These are phyloP conservation scores for Rozella allomycis DNA, from an alignment of 371 early-diverging fungal genomes.

Conservation along the genomic window DNA sequence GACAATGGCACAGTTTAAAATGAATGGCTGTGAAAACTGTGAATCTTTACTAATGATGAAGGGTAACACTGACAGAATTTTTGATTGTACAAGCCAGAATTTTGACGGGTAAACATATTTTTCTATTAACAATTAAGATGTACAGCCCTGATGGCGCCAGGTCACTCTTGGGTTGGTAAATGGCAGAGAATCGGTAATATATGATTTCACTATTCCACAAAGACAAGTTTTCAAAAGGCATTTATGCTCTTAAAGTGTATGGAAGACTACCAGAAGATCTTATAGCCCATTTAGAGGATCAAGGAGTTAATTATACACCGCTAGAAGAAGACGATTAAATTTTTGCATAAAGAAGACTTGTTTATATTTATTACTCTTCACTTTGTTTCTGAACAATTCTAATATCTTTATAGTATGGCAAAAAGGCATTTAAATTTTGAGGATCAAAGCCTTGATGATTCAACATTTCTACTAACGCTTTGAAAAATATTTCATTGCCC, in stretches of 20 bases:
- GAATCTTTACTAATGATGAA: slow-evolving; percentile 55
- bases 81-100: slow-evolving; percentile 61
- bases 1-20: slow-evolving; percentile 50
- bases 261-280: slow-evolving; percentile 75
- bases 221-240: slow-evolving; percentile 56
- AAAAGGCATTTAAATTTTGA: too few relatives aligned
- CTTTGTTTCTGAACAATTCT: too few relatives aligned
- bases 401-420: too few relatives aligned
- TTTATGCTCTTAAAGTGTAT: slow-evolving; percentile 73
- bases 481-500: too few relatives aligned
- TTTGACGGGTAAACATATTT: slow-evolving; percentile 49
- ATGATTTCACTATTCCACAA: slow-evolving; percentile 1
- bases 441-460: too few relatives aligned
- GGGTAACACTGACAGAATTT: slow-evolving; percentile 39
- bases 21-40: slow-evolving; percentile 78
- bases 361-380: too few relatives aligned
- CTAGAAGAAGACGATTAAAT: background rate
- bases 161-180: slow-evolving; percentile 59
- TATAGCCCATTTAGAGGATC: slow-evolving; percentile 47
- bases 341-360: too few relatives aligned
- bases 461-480: too few relatives aligned
- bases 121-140: background rate
- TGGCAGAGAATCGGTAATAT: slow-evolving; percentile 62
- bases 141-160: background rate
- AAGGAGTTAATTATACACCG: slow-evolving; percentile 27